These are phyloP conservation scores for Leishmania tarentolae DNA, from an alignment of 208 protist genomes.

Conservation along the genomic window DNA sequence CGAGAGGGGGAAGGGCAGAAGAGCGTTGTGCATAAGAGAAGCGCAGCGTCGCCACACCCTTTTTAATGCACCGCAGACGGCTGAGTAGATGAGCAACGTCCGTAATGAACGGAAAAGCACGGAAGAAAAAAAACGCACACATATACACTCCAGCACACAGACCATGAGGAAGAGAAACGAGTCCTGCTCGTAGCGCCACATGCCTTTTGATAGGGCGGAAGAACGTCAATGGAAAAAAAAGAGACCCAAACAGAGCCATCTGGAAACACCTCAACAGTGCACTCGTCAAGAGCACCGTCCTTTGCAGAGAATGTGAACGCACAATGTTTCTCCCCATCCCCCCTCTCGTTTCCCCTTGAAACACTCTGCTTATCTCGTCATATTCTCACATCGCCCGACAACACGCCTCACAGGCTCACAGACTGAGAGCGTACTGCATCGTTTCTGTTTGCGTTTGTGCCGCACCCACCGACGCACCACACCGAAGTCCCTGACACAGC, in stretches of 20 bases:
- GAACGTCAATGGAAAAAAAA: slow-evolving; percentile 4
- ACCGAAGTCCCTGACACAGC: not conserved
- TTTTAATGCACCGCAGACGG: not conserved
- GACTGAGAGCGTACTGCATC: not conserved
- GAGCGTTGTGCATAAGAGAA: not conserved
- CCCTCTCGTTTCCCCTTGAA: not conserved
- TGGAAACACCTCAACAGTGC: not conserved
- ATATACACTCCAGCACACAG: not conserved
- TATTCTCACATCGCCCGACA: not conserved
- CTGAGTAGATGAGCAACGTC: not conserved
- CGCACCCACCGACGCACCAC: not conserved
- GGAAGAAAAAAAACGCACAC: not conserved
- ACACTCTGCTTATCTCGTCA: not conserved
- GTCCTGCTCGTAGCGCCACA: not conserved
- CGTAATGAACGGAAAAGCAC: not conserved
- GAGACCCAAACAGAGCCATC: not conserved
- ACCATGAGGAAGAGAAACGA: no score
- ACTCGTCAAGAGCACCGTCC: not conserved
- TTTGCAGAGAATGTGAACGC: not conserved
- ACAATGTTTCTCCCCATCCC: not conserved
- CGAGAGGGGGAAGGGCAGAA: not conserved
- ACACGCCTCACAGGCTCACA: not conserved
- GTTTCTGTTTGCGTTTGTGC: not conserved
- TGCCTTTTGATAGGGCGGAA: not conserved
- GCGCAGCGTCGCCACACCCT: not conserved